These are phyloP conservation scores for Ramularia endophylla DNA, from an alignment of 2,329 filamentous ascomycete species.

Conservation along the genomic window DNA sequence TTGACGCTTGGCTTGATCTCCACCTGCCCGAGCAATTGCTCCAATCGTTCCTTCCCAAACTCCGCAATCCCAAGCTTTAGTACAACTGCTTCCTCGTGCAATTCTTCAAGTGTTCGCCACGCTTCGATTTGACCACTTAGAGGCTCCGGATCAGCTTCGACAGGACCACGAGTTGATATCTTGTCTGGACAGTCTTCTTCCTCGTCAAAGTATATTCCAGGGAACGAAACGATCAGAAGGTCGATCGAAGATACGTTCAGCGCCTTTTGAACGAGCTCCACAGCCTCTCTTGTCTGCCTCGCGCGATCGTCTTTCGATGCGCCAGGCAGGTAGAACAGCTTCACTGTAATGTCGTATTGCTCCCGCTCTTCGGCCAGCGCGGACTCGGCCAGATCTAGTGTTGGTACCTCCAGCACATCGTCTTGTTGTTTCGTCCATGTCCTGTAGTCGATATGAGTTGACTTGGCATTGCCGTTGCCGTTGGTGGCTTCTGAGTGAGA, in stretches of 20 bases:
- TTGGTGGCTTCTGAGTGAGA: slow-evolving; percentile 13
- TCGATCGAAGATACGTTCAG: slow-evolving; percentile 71
- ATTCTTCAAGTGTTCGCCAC: slow-evolving; percentile 61
- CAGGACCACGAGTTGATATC: slow-evolving; percentile 32
- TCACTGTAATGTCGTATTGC: slow-evolving; percentile 91
- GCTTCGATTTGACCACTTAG: slow-evolving; percentile 62
- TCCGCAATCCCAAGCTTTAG: slow-evolving; percentile 78
- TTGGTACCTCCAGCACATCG: slow-evolving; percentile 52
- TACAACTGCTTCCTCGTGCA: slow-evolving; percentile 67
- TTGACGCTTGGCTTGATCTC: slow-evolving; percentile 73
- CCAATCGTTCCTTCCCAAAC: slow-evolving; percentile 78
- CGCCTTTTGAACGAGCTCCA: slow-evolving; percentile 74
- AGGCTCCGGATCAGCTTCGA: slow-evolving; percentile 48
- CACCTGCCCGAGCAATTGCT: slow-evolving; percentile 67
- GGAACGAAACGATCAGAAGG: slow-evolving; percentile 87
- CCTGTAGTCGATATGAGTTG: slow-evolving; percentile 32
- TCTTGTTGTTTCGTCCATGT: slow-evolving; percentile 70
- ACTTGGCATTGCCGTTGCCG: slow-evolving; percentile 13
- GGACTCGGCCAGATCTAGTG: slow-evolving; percentile 64
- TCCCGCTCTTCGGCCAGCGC: slow-evolving; percentile 73
- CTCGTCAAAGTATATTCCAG: slow-evolving; percentile 87
- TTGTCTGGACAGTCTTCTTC: slow-evolving; percentile 71
- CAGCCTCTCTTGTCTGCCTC: slow-evolving; percentile 68
- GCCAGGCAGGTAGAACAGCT: slow-evolving; percentile 83
- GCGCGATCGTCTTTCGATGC: slow-evolving; percentile 43